Conservation (phyloP, 495 filamentous ascomycete genomes). For the Monascus purpureus region DNA sequence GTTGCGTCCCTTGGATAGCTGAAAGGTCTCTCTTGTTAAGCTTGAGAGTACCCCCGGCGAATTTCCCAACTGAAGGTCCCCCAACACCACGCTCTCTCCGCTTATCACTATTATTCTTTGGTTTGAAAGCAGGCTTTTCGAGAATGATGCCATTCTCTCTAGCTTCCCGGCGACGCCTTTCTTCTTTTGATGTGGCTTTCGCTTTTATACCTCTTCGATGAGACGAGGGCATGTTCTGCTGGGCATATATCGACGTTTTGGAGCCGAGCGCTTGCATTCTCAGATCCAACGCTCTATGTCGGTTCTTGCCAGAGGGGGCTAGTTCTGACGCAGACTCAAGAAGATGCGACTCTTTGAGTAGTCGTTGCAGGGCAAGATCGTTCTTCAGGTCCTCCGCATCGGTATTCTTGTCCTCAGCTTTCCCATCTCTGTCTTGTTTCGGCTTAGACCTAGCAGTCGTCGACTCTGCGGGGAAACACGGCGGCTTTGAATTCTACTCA, state of each 20-base stretch:
- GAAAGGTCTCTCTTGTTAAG: conserved; percentile 64
- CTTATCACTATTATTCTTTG: conserved; percentile 23
- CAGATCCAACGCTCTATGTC: conserved; percentile 67
- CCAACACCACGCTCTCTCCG: conserved; percentile 55
- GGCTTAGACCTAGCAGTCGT: conserved; percentile 14
- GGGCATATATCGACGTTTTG: conserved; percentile 54
- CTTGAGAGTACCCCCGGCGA: conserved; percentile 63
- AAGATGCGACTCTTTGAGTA: conserved; percentile 86
- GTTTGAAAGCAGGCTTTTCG: conserved; percentile 47
- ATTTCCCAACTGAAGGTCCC: conserved; percentile 63
- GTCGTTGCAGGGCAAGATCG: conserved; percentile 78
- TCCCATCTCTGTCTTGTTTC: conserved; percentile 21
- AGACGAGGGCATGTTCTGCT: conserved; percentile 72
- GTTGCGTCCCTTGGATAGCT: conserved; percentile 37
- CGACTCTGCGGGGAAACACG: conserved; percentile 26
- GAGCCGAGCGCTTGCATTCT: conserved; percentile 69
- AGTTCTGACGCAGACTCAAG: conserved; percentile 54
- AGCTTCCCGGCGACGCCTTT: conserved; percentile 59
- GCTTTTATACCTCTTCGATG: conserved; percentile 65
- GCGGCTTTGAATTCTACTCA: conserved; percentile 32
- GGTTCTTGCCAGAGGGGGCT: conserved; percentile 45
- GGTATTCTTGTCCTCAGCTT: conserved; percentile 33
- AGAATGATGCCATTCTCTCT: conserved; percentile 83
- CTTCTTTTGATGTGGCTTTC: conserved; percentile 49
- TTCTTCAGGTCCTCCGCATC: conserved; percentile 67